Base-by-base conservation (phyloP, 768 basidiomycete genomes). In the Thelephora ganbajun region DNA sequence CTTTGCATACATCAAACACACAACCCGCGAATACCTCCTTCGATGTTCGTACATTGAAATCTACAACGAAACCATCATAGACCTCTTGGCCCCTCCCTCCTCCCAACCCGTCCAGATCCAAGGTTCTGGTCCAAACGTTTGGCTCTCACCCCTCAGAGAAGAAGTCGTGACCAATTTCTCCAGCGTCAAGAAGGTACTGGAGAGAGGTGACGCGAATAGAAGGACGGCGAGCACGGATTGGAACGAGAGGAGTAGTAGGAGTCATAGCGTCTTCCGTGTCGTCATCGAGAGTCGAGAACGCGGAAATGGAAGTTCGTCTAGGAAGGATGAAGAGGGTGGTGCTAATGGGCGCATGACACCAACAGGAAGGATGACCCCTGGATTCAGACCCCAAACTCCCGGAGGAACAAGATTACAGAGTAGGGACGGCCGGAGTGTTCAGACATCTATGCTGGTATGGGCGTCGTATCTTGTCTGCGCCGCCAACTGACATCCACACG, bases 191-290 rank as follows among this genome's bases (percentile, higher is more conserved):
- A 30, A 30, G 9, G 26, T 30, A 4, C 66, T 99, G 55, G 73
- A 76, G 56, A 69, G 89, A 19, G 94, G 94, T 4, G 90, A 96
- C 60, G 78, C 83, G 3, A 81, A 89, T 57, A 69, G 94, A 44
- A 70, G 90, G 51, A 96, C 92, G 3, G 93, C 92, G 0, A 87
- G 80, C 55, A 99, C 96, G n/a, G 94, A 99, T 58, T 99, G 94
- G 94, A 99, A 99, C 59, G 86, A 92, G 56, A 68, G 94, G 50
- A 92, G 88, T 66, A 91, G 88, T 59, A 72, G 94, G 33, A 92
- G 89, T 67, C 94, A 97, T 61, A 88, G 85, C 53, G 87, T 98
- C 0, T 96, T 98, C 62, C 70, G 92, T 26, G 74, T 97, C 23
- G 93, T 98, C 0, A 80, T 94, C 44, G 91, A 96, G 63, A 89